Percentiles rank a stretch among this genome's conserved stretches.
These are phyloP conservation scores for Pyracantha coccinea DNA, from an alignment of 331 rosid genomes.

Conservation along the genomic window DNA sequence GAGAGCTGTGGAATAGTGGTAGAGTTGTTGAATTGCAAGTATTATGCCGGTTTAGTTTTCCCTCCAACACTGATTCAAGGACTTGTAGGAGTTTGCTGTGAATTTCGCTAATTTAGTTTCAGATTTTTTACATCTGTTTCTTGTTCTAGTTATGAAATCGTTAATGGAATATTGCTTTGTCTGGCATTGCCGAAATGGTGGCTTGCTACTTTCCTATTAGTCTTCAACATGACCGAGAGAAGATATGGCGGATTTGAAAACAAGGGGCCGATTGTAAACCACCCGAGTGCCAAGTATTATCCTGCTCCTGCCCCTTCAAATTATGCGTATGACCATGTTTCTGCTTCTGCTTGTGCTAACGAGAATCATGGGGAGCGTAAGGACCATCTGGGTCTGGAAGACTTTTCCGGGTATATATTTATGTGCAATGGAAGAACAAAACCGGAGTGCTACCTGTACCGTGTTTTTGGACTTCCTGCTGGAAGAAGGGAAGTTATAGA, in stretches of 20 bases:
- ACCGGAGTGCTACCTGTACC: background rate
- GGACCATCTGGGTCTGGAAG: background rate
- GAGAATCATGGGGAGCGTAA: background rate
- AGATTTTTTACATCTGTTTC: background rate
- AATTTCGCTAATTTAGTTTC: background rate
- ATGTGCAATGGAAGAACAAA: slow-evolving; percentile 11
- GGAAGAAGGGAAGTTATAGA: slow-evolving; percentile 6
- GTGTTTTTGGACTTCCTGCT: slow-evolving; percentile 10
- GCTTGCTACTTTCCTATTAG: background rate
- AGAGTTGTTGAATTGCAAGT: no score
- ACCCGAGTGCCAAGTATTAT: background rate
- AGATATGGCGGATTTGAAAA: background rate
- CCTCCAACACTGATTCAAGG: background rate
- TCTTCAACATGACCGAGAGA: background rate
- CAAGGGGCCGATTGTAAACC: background rate
- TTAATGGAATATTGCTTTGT: background rate
- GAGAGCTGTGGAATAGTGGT: background rate
- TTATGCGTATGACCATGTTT: background rate
- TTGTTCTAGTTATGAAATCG: background rate
- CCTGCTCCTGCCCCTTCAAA: background rate
- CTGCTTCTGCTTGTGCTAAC: background rate
- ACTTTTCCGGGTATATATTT: slow-evolving; percentile 1
- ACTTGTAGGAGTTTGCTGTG: background rate
- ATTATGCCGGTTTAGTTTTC: background rate
- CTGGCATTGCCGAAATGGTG: background rate